A percentile compares a stretch with the other conserved stretches of the same genome.
Evolutionary conservation across 2,329 filamentous ascomycete species (phyloP).

Genomic region (Helminthosporium solani): DNA sequence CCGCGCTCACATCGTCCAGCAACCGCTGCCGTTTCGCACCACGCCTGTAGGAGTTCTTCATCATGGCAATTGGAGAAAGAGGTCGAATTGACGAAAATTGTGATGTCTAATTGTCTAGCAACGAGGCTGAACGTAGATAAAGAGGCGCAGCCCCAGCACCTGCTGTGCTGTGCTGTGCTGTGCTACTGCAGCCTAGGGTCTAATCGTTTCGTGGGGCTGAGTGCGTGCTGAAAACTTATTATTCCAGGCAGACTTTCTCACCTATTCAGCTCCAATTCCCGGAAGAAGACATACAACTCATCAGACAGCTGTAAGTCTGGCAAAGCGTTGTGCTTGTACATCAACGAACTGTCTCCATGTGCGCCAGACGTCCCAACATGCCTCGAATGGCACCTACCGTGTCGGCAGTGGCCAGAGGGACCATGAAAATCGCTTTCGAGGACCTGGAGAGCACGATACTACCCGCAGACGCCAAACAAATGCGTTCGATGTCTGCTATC

Average conservation of each 20-base stretch:
- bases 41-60: neutral
- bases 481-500: slow-evolving; percentile 37
- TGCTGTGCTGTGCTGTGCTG: no score
- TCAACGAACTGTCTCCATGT: neutral
- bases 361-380: slow-evolving; percentile 1
- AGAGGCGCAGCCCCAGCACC: neutral
- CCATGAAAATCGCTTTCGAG: slow-evolving; percentile 21
- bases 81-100: neutral
- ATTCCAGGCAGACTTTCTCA: neutral
- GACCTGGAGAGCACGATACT: slow-evolving; percentile 14
- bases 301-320: neutral
- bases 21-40: neutral
- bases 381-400: slow-evolving; percentile 5
- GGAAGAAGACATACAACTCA: no score
- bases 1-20: neutral
- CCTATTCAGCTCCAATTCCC: no score
- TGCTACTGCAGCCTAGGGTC: neutral
- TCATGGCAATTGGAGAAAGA: neutral
- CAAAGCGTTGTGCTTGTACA: neutral
- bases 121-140: neutral
- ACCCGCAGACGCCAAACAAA: slow-evolving; percentile 13
- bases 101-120: neutral
- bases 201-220: neutral
- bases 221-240: neutral
- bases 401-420: slow-evolving; percentile 24